Evolutionary conservation across 192 early-diverging fungal species (phyloP).

Genomic region (Oehlia diaphana): DNA sequence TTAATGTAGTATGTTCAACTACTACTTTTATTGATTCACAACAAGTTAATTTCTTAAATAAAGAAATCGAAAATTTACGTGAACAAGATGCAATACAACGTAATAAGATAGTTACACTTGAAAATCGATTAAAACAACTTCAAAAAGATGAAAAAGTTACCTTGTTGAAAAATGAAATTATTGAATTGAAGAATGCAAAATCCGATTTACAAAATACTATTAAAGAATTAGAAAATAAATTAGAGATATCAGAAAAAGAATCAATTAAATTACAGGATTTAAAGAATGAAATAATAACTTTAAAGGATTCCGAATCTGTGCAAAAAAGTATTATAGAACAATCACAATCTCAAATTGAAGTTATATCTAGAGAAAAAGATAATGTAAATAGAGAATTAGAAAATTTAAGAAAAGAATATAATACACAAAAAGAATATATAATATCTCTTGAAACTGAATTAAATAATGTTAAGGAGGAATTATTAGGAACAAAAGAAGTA

Average conservation of each 20-base stretch:
- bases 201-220: background rate
- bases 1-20: background rate
- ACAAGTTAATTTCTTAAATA: background rate
- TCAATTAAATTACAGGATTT: background rate
- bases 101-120: slow-evolving; percentile 4
- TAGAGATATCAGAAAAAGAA: slow-evolving; percentile 4
- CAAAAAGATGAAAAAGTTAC: background rate
- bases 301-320: background rate
- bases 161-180: background rate
- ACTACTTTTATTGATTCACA: background rate
- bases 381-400: background rate
- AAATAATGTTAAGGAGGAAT: background rate
- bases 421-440: background rate
- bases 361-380: background rate
- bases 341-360: slow-evolving; percentile 1
- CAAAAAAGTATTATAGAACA: slow-evolving; percentile 7
- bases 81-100: background rate
- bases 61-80: background rate
- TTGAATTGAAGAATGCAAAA: background rate
- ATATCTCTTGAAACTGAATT: slow-evolving; percentile 9
- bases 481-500: background rate
- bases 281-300: background rate
- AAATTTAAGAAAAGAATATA: background rate
- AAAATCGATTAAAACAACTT: background rate
- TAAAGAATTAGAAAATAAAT: slow-evolving; percentile 14